A percentile compares a stretch with the other conserved stretches of the same genome.
phyloP scores from a whole-genome alignment of 768 basidiomycete species.

The Phylloporus sp. region DNA sequence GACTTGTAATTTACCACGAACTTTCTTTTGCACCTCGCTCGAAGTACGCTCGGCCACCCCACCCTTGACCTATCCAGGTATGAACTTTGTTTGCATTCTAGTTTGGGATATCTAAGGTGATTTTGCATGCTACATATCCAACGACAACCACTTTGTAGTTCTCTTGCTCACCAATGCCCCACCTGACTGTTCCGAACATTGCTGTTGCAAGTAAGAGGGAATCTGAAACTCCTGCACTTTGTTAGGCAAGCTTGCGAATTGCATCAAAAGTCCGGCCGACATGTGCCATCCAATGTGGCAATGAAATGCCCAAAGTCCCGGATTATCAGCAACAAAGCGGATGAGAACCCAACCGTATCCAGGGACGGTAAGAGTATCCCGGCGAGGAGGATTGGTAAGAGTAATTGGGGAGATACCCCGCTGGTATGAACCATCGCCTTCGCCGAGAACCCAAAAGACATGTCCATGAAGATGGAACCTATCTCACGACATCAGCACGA shows the following conservation, averaged over 20 bases:
- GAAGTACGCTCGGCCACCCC: no score
- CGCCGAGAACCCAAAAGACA: constrained; percentile 32
- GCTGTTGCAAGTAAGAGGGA: constrained; percentile 31
- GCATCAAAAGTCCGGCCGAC: constrained; percentile 38
- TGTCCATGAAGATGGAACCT: constrained; percentile 39
- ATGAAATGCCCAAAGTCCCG: constrained; percentile 44
- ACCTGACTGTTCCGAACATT: constrained; percentile 33
- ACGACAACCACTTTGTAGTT: constrained; percentile 10
- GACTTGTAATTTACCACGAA: constrained; percentile 14
- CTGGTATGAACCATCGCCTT: constrained; percentile 33
- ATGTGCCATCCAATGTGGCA: constrained; percentile 40
- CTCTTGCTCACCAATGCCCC: constrained; percentile 19
- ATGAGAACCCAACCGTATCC: constrained; percentile 35
- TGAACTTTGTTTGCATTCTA: not conserved
- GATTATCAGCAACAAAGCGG: constrained; percentile 41
- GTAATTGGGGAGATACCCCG: constrained; percentile 26
- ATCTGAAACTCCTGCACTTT: constrained; percentile 31
- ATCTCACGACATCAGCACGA: not conserved
- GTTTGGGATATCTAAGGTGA: not conserved
- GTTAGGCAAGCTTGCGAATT: constrained; percentile 36
- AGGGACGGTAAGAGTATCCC: constrained; percentile 40
- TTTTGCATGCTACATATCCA: constrained; percentile 10
- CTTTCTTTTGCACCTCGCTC: not conserved
- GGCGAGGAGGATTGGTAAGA: constrained; percentile 34
- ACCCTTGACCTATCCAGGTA: no score